Evolutionary conservation across 2,329 filamentous ascomycete genomes (phyloP).

Genomic region (Ascomycota sp.): DNA sequence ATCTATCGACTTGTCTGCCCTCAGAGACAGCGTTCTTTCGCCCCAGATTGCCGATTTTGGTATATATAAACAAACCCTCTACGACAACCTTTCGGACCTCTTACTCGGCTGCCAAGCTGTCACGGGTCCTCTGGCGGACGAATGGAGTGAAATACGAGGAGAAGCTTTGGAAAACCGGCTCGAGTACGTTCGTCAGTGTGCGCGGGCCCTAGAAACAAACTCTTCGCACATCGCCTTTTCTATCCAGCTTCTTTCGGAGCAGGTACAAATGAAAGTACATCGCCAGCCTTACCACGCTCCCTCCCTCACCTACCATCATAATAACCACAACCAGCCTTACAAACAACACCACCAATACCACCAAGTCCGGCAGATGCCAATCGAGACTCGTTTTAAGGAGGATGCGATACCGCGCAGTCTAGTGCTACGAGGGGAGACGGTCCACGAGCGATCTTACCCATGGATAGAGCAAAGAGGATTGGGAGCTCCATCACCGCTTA

Average conservation of each 20-base stretch:
- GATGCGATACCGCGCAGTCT: slow-evolving; percentile 23
- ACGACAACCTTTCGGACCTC: slow-evolving; percentile 81
- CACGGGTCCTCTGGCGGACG: slow-evolving; percentile 75
- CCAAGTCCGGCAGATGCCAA: slow-evolving; percentile 19
- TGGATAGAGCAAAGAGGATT: too few species aligned
- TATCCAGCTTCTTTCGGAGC: slow-evolving; percentile 66
- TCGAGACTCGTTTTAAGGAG: slow-evolving; percentile 20
- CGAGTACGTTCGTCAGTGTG: slow-evolving; percentile 54
- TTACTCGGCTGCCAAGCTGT: slow-evolving; percentile 73
- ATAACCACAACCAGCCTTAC: too few species aligned
- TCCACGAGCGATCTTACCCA: slow-evolving; percentile 32
- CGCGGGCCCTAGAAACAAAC: slow-evolving; percentile 63
- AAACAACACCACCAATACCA: slow-evolving; percentile 17
- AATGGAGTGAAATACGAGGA: slow-evolving; percentile 83
- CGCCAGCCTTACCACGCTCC: too few species aligned
- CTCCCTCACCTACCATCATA: too few species aligned
- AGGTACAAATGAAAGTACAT: slow-evolving; percentile 37
- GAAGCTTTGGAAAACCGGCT: slow-evolving; percentile 74
- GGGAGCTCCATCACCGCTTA: slow-evolving; percentile 3
- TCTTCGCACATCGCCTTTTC: slow-evolving; percentile 75
- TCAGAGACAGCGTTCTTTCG: slow-evolving; percentile 59
- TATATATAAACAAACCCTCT: slow-evolving; percentile 76
- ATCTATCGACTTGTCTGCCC: slow-evolving; percentile 65
- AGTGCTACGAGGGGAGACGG: slow-evolving; percentile 33
- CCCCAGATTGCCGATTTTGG: slow-evolving; percentile 73